phyloP scores from a whole-genome alignment of 768 basidiomycete species.

The Naganishia vaughanmartiniae region DNA sequence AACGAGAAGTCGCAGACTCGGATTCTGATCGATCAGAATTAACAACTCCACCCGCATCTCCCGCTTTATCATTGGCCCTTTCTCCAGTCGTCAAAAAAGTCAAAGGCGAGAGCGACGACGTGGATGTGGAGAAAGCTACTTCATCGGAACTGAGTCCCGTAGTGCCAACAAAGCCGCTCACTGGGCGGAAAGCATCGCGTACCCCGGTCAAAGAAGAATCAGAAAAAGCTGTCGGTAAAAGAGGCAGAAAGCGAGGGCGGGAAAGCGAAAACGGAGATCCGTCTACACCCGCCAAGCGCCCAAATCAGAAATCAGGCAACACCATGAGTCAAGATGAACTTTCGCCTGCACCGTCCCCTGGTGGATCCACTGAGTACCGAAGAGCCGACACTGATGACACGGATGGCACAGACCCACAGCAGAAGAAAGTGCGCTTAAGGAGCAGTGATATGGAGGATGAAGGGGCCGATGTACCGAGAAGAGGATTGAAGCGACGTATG shows the following conservation, averaged over 20 bases:
- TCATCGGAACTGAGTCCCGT: neutral
- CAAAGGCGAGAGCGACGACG: neutral
- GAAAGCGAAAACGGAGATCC: slow-evolving; percentile 7
- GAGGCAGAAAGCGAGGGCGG: slow-evolving; percentile 15
- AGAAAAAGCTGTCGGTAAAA: neutral
- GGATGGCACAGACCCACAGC: neutral
- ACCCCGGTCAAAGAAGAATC: neutral
- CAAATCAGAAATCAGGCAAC: slow-evolving; percentile 11
- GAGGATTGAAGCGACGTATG: slow-evolving; percentile 32
- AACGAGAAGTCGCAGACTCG: neutral
- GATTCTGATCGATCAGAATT: slow-evolving; percentile 15
- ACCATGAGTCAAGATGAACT: slow-evolving; percentile 11
- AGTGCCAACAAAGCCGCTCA: too few relatives aligned
- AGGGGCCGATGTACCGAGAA: slow-evolving; percentile 1
- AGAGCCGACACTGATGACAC: slow-evolving; percentile 15
- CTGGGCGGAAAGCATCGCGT: neutral
- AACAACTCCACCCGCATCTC: slow-evolving; percentile 16
- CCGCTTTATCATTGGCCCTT: neutral
- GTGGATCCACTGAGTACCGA: neutral
- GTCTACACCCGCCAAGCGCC: slow-evolving; percentile 15
- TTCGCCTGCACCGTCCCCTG: slow-evolving; percentile 8
- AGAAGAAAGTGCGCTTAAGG: neutral
- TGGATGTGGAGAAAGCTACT: slow-evolving; percentile 8
- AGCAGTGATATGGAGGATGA: slow-evolving; percentile 17
- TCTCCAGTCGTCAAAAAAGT: neutral